Evolutionary conservation across 768 basidiomycete genomes (phyloP).

Genomic region (Boletus sp.): DNA sequence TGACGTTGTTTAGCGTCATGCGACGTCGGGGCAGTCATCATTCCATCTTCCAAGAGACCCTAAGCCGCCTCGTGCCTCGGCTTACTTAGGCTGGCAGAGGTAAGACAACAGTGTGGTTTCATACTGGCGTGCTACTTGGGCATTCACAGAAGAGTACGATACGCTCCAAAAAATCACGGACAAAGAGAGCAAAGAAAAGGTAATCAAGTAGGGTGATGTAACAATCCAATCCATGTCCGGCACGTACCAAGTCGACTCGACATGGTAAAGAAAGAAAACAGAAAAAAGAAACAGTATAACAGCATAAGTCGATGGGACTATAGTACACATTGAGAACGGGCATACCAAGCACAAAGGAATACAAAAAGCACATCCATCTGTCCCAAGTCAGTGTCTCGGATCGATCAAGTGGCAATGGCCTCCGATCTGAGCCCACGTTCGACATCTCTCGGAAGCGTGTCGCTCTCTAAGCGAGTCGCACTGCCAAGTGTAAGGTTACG

Average conservation of each 20-base stretch:
- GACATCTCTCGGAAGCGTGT: constrained; percentile 29
- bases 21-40: no score
- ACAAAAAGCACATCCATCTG: not conserved
- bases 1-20: no score
- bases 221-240: not conserved
- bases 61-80: no score
- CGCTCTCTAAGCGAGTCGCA: constrained; percentile 17
- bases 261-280: not conserved
- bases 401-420: constrained; percentile 8
- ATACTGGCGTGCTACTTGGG: not conserved
- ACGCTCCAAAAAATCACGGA: not conserved
- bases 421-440: constrained; percentile 22
- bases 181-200: not conserved
- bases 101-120: not conserved
- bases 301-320: not conserved
- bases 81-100: no score
- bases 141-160: not conserved
- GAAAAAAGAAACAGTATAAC: not conserved
- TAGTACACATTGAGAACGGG: not conserved
- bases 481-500: constrained; percentile 22
- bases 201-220: not conserved
- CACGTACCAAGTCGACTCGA: not conserved
- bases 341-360: not conserved
- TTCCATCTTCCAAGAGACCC: no score
- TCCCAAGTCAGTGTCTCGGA: not conserved